A percentile compares a stretch with the other conserved stretches of the same genome.
Conservation (phyloP, 441 rosid species). For the Omphalea diandra region DNA sequence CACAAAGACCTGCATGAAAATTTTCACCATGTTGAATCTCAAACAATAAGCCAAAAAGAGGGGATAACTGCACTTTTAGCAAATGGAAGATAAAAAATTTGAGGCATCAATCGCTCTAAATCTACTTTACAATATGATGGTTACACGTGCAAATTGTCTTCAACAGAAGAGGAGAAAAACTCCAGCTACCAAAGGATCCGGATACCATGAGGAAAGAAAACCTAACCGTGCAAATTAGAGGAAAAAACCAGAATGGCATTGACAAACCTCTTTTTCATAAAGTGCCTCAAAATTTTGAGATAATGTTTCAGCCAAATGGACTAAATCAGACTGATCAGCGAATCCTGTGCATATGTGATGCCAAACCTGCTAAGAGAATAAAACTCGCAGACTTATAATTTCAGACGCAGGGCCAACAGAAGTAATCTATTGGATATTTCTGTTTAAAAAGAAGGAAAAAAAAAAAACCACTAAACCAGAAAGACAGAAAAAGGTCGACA, state of each 20-base stretch:
- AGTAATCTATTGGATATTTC: too few species aligned
- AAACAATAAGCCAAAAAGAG: slow-evolving; percentile 1
- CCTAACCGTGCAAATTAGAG: too few species aligned
- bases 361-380: slow-evolving; percentile 47
- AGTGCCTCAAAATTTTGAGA: slow-evolving; percentile 50
- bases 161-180: not conserved
- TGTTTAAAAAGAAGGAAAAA: not conserved
- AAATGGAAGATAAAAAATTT: not conserved
- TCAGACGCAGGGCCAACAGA: not conserved
- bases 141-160: not conserved
- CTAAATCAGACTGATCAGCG: slow-evolving; percentile 44
- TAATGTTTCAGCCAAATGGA: slow-evolving; percentile 42
- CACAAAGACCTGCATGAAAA: slow-evolving; percentile 47
- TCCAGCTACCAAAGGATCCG: too few species aligned
- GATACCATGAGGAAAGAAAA: too few species aligned
- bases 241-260: slow-evolving; percentile 18
- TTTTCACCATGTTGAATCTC: slow-evolving; percentile 17
- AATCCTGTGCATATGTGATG: slow-evolving; percentile 44
- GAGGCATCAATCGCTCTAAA: not conserved
- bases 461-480: not conserved
- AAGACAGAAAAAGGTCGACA: not conserved
- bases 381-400: not conserved
- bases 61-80: not conserved
- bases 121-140: not conserved
- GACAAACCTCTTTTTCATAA: slow-evolving; percentile 49